Evolutionary conservation across 2,329 filamentous ascomycete genomes (phyloP).

Genomic region (Paecilomyces sp.): DNA sequence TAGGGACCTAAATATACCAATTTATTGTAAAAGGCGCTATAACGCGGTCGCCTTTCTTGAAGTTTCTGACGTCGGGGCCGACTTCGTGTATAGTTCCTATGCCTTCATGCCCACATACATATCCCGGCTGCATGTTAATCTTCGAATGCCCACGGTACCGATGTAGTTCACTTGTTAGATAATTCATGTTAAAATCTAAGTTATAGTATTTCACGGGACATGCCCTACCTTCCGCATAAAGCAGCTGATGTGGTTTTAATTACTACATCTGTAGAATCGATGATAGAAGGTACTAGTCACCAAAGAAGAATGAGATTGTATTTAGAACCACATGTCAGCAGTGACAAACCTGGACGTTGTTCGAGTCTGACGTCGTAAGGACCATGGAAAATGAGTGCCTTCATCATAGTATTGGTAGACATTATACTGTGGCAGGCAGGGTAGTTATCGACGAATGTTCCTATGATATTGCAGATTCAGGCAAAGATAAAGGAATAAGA

Average conservation of each 20-base stretch:
- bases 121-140: slow-evolving; percentile 15
- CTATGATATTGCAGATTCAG: no score
- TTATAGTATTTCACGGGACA: background rate
- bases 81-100: slow-evolving; percentile 64
- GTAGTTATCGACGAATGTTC: no score
- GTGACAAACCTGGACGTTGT: slow-evolving; percentile 36
- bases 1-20: slow-evolving; percentile 48
- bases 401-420: slow-evolving; percentile 53
- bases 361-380: slow-evolving; percentile 66
- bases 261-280: slow-evolving; percentile 65
- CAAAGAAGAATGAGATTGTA: background rate
- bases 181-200: background rate
- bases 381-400: slow-evolving; percentile 79
- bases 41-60: slow-evolving; percentile 67
- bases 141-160: slow-evolving; percentile 65
- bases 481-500: no score
- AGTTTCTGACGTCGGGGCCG: slow-evolving; percentile 57
- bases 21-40: slow-evolving; percentile 76
- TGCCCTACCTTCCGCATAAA: slow-evolving; percentile 67
- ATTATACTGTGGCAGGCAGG: background rate
- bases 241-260: slow-evolving; percentile 75
- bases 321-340: no score
- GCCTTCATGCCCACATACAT: slow-evolving; percentile 75
- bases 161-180: slow-evolving; percentile 59
- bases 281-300: slow-evolving; percentile 64